Conservation (phyloP, 1,139 yeast species). For the Saccharomyces hybrid region DNA sequence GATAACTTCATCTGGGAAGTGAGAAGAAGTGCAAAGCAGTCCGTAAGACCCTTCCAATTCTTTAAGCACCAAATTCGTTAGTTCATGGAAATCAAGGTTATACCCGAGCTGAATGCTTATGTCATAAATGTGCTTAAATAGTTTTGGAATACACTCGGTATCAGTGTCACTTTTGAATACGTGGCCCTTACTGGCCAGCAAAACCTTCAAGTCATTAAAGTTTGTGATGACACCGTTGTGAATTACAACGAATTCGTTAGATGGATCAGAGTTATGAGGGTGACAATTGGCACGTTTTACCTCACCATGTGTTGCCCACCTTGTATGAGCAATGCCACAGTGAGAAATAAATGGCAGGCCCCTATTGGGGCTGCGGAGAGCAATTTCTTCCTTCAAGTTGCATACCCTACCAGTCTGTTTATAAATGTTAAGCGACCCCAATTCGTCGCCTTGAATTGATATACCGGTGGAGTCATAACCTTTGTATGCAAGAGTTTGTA, state of each 20-base stretch:
- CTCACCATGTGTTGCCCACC: slow-evolving; percentile 99
- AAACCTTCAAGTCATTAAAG: slow-evolving; percentile 79
- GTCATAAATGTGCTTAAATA: slow-evolving; percentile 86
- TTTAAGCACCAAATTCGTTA: slow-evolving; percentile 84
- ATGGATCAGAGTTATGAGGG: slow-evolving; percentile 84
- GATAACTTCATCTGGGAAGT: slow-evolving; percentile 91
- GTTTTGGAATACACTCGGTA: slow-evolving; percentile 94
- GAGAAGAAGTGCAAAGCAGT: slow-evolving; percentile 80
- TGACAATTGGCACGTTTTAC: slow-evolving; percentile 84
- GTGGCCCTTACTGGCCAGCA: slow-evolving; percentile 72
- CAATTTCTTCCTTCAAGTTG: slow-evolving; percentile 65
- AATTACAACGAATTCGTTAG: slow-evolving; percentile 81
- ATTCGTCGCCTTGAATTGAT: slow-evolving; percentile 82
- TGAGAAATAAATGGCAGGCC: slow-evolving; percentile 68
- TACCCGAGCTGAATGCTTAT: slow-evolving; percentile 59
- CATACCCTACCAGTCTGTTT: slow-evolving; percentile 90
- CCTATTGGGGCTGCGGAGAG: slow-evolving; percentile 46
- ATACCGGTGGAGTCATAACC: slow-evolving; percentile 97
- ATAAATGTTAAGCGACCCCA: slow-evolving; percentile 56
- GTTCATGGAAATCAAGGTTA: slow-evolving; percentile 77
- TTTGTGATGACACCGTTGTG: slow-evolving; percentile 98
- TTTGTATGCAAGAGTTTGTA: slow-evolving; percentile 89
- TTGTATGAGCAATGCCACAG: slow-evolving; percentile 97
- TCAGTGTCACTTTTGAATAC: slow-evolving; percentile 90
- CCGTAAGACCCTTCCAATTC: slow-evolving; percentile 98